Percentiles rank a stretch among this genome's conserved stretches.
These are phyloP conservation scores for Dictyostelium brefeldianum DNA, from an alignment of 78 protist species.

Conservation along the genomic window DNA sequence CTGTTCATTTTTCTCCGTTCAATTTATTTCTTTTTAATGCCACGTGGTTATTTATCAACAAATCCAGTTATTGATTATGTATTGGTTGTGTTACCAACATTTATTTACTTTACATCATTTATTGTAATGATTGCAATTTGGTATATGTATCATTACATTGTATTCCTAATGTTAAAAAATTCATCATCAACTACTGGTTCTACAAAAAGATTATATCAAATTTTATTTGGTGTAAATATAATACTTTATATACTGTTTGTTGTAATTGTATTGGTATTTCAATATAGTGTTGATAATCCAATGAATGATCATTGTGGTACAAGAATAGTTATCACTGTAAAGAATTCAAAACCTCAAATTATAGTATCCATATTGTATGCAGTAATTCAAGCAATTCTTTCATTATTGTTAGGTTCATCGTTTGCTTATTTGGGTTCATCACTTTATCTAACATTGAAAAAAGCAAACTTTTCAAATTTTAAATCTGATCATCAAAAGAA, in stretches of 20 bases:
- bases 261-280: neutral
- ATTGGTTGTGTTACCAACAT: slow-evolving; percentile 21
- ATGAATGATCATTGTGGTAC: neutral
- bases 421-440: neutral
- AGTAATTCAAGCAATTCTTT: slow-evolving; percentile 2
- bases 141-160: neutral
- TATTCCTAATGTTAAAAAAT: neutral
- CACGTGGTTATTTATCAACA: slow-evolving; percentile 10
- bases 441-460: neutral
- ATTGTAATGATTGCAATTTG: slow-evolving; percentile 12
- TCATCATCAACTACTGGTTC: neutral
- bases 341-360: neutral
- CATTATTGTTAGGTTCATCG: slow-evolving; percentile 1
- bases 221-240: slow-evolving; percentile 1
- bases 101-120: slow-evolving; percentile 31
- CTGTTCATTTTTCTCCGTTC: neutral
- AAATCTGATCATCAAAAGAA: neutral
- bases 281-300: neutral
- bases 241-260: slow-evolving; percentile 16
- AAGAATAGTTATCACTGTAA: neutral
- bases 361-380: slow-evolving; percentile 24
- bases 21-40: slow-evolving; percentile 25
- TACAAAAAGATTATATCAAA: neutral
- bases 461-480: neutral
- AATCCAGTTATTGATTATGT: slow-evolving; percentile 33